A percentile compares a stretch with the other conserved stretches of the same genome.
Conservation (phyloP, 2,329 filamentous ascomycete genomes). For the Sordariomycetes sp. region DNA sequence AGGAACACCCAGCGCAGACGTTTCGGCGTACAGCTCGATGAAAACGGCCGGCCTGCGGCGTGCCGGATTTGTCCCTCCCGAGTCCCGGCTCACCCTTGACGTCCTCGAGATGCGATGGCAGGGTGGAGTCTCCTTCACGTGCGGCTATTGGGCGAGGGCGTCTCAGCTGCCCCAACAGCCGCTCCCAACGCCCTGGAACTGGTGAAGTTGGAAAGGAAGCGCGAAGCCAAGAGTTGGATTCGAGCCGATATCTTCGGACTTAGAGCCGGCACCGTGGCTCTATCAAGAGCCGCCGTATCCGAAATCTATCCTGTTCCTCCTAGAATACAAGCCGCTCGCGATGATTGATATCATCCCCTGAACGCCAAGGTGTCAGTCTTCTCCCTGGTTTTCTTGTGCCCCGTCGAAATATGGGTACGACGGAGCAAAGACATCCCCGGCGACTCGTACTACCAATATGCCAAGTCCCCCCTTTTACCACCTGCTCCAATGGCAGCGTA, state of each 20-base stretch:
- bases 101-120: neutral
- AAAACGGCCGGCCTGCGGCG: neutral
- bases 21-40: neutral
- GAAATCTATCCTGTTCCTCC: neutral
- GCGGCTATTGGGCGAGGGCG: neutral
- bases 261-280: neutral
- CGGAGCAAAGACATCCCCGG: neutral
- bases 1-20: neutral
- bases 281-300: neutral
- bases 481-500: neutral
- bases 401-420: neutral
- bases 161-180: neutral
- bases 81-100: neutral
- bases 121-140: neutral
- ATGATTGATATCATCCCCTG: neutral
- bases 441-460: neutral
- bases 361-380: neutral
- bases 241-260: neutral
- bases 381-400: neutral
- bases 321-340: neutral
- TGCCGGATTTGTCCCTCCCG: neutral
- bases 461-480: neutral
- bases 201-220: neutral
- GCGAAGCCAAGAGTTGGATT: neutral
- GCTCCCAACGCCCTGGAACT: neutral